These are phyloP conservation scores for Paecilomyces niveus DNA, from an alignment of 2,329 filamentous ascomycete genomes.

Conservation along the genomic window DNA sequence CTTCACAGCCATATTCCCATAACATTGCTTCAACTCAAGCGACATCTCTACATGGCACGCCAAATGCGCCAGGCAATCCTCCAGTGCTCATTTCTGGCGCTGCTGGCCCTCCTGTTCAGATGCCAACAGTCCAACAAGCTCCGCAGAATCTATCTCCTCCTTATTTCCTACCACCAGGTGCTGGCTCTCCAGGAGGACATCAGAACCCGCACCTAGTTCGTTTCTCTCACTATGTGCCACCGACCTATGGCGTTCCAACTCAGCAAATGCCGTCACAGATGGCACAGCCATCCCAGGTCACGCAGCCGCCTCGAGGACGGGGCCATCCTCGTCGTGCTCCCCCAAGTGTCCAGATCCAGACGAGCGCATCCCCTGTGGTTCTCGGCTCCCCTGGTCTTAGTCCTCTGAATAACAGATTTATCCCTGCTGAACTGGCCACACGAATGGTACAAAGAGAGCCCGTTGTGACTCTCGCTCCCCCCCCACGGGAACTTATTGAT, in stretches of 20 bases:
- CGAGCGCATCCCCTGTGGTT: neutral
- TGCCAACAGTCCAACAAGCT: neutral
- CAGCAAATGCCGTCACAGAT: neutral
- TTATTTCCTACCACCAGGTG: neutral
- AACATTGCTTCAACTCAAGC: neutral
- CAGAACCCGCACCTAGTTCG: neutral
- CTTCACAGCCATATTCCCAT: neutral
- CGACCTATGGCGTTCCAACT: neutral
- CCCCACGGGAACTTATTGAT: neutral
- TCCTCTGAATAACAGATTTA: neutral
- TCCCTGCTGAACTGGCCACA: neutral
- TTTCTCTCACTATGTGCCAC: neutral
- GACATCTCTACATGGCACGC: neutral
- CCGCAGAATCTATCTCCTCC: neutral
- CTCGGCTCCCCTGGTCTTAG: neutral
- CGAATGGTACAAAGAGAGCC: neutral
- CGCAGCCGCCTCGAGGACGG: neutral
- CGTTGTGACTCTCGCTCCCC: neutral
- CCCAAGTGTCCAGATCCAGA: neutral
- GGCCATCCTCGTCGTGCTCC: neutral
- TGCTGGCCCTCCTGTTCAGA: neutral
- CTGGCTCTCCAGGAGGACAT: neutral
- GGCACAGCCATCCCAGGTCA: neutral
- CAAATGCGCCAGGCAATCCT: neutral
- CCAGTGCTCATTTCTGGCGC: neutral